These are phyloP conservation scores for Fraxinus sp. DNA, from an alignment of 305 asterid species.

Conservation along the genomic window DNA sequence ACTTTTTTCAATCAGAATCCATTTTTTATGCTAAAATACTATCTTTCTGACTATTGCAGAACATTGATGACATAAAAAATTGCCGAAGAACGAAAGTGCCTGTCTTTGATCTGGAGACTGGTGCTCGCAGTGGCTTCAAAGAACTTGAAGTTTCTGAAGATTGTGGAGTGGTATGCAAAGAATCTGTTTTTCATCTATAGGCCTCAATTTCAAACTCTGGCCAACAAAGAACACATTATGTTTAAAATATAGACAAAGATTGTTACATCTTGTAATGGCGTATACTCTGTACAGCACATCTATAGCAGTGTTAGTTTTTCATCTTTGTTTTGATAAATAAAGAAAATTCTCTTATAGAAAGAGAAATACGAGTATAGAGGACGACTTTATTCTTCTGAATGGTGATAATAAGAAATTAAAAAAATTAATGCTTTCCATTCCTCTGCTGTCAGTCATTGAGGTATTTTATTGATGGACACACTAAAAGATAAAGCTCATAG, in stretches of 20 bases:
- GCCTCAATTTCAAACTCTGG: neutral
- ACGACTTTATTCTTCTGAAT: neutral
- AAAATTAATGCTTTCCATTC: constrained; percentile 5
- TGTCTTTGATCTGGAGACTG: constrained; percentile 82
- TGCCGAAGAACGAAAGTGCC: constrained; percentile 80
- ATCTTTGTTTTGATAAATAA: constrained; percentile 9
- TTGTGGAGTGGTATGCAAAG: constrained; percentile 84
- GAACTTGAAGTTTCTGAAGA: constrained; percentile 96
- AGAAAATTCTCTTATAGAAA: neutral
- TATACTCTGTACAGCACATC: neutral
- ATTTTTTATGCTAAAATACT: constrained; percentile 8
- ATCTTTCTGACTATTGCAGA: constrained; percentile 47
- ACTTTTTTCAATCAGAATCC: constrained; percentile 3
- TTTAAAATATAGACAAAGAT: neutral
- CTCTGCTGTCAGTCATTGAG: neutral
- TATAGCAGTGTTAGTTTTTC: neutral
- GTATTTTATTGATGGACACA: constrained; percentile 1
- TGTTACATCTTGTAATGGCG: neutral
- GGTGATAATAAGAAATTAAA: neutral
- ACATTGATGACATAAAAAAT: constrained; percentile 75
- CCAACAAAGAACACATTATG: neutral
- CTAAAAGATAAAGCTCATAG: neutral
- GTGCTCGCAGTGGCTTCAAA: constrained; percentile 87
- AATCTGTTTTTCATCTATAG: constrained; percentile 1
- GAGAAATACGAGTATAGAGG: constrained; percentile 9